These are phyloP conservation scores for Jamesozyma gamospora DNA, from an alignment of 805 yeast genomes.

Conservation along the genomic window DNA sequence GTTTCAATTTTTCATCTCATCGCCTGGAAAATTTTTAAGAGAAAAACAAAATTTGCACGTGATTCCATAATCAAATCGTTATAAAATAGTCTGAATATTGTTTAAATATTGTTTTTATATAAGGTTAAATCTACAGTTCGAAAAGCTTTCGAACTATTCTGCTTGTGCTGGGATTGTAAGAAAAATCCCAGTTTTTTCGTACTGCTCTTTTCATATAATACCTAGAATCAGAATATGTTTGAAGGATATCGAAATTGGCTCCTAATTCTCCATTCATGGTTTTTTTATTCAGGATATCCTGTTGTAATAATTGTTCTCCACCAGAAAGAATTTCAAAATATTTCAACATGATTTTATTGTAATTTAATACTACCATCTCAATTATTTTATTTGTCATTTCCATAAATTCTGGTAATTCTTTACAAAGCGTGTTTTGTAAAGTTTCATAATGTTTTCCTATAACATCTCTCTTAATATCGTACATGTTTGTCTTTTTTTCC, in stretches of 20 bases:
- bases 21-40: constrained; percentile 1
- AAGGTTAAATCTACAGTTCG: constrained; percentile 11
- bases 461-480: constrained; percentile 22
- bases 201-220: constrained; percentile 24
- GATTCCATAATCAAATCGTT: too few relatives aligned
- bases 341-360: constrained; percentile 14
- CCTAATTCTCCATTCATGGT: constrained; percentile 13
- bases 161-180: constrained; percentile 15
- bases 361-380: constrained; percentile 15
- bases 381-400: constrained; percentile 7
- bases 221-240: constrained; percentile 25
- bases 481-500: constrained; percentile 14
- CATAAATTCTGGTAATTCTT: constrained; percentile 26
- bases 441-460: constrained; percentile 22
- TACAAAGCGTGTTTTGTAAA: constrained; percentile 21
- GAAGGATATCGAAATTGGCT: constrained; percentile 32
- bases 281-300: constrained; percentile 17
- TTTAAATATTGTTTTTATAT: too few relatives aligned
- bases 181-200: constrained; percentile 21
- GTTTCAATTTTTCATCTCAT: constrained; percentile 1
- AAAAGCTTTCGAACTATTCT: constrained; percentile 20
- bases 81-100: background rate
- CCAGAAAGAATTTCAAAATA: constrained; percentile 30
- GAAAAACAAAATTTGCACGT: background rate
- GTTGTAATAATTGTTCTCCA: constrained; percentile 17